Evolutionary conservation across 2,329 filamentous ascomycete species (phyloP).

Genomic region (Chaetothyriales sp.): DNA sequence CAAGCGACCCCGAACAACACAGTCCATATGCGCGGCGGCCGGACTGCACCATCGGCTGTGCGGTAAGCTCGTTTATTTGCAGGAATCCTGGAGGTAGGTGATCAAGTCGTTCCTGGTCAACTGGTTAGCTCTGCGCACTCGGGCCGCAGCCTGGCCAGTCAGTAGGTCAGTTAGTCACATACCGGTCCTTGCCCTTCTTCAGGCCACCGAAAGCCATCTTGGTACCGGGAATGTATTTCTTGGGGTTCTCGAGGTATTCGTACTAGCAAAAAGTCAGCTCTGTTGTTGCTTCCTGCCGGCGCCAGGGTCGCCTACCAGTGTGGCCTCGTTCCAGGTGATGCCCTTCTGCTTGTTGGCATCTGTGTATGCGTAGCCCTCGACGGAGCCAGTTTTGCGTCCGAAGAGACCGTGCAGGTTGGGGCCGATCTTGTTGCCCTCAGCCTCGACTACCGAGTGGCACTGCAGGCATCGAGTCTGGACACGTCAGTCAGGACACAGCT

Average conservation of each 20-base stretch:
- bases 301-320: conserved; percentile 47
- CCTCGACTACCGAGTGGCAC: conserved; percentile 90
- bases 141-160: not conserved
- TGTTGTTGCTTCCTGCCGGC: not conserved
- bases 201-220: conserved; percentile 99
- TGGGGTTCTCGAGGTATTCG: conserved; percentile 99
- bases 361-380: conserved; percentile 91
- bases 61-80: conserved; percentile 16
- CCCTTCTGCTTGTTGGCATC: conserved; percentile 99
- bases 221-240: conserved; percentile 99
- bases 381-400: conserved; percentile 83
- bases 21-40: conserved; percentile 2
- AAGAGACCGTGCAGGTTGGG: conserved; percentile 95
- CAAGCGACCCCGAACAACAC: conserved; percentile 2
- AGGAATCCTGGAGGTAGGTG: conserved; percentile 35
- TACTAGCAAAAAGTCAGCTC: conserved; percentile 41
- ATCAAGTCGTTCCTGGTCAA: conserved; percentile 74
- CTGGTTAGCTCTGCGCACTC: not conserved
- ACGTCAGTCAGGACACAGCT: conserved; percentile 1
- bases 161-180: not conserved
- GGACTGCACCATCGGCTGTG: not conserved
- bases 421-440: conserved; percentile 94
- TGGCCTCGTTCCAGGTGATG: conserved; percentile 70
- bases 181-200: conserved; percentile 91
- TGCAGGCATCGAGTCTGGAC: conserved; percentile 75